Conservation (phyloP, 305 asterid species). For the Solanum hybrid region DNA sequence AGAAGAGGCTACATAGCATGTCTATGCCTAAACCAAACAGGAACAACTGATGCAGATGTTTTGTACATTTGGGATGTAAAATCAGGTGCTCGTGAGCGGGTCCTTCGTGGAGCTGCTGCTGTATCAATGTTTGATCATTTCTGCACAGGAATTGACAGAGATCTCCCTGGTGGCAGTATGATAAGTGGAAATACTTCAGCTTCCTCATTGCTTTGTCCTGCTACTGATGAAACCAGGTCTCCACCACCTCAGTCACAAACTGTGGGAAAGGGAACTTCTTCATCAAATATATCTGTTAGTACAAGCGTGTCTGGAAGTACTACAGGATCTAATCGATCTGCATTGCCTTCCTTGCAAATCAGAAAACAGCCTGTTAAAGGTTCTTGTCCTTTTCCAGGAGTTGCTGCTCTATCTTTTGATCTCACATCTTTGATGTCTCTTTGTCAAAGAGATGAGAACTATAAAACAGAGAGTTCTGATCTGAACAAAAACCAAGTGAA, state of each 20-base stretch:
- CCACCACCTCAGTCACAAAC: constrained; percentile 31
- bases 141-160: constrained; percentile 35
- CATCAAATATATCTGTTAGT: constrained; percentile 17
- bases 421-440: constrained; percentile 69
- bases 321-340: constrained; percentile 22
- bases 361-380: constrained; percentile 63
- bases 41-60: constrained; percentile 59
- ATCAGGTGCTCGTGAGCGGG: constrained; percentile 95
- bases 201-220: constrained; percentile 61
- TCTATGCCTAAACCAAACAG: constrained; percentile 63
- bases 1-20: constrained; percentile 80
- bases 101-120: constrained; percentile 91
- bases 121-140: constrained; percentile 95
- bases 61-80: constrained; percentile 94
- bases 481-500: constrained; percentile 25
- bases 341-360: constrained; percentile 31
- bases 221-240: constrained; percentile 41
- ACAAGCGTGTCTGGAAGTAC: constrained; percentile 24
- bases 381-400: constrained; percentile 91
- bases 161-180: constrained; percentile 26
- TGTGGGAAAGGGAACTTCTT: constrained; percentile 30
- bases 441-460: constrained; percentile 43
- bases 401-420: constrained; percentile 72
- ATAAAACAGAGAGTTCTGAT: constrained; percentile 21
- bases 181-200: constrained; percentile 71